phyloP scores from a whole-genome alignment of 2,329 filamentous ascomycete species.

The Drechslerella coelobrocha region DNA sequence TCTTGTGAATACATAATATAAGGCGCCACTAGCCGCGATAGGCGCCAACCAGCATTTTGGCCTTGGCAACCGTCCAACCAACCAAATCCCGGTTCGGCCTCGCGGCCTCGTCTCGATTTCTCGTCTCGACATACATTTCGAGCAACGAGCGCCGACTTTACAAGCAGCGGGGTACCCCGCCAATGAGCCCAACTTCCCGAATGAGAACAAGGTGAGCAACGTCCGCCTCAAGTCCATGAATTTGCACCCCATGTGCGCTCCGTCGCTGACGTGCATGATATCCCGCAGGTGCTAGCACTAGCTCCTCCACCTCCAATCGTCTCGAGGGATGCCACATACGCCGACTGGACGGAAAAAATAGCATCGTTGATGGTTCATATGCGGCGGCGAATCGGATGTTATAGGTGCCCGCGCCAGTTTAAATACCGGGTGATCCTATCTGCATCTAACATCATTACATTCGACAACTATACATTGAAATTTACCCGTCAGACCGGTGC shows the following conservation, averaged over 20 bases:
- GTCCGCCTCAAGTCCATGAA: no score
- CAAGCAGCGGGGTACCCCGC: neutral
- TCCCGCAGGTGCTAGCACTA: neutral
- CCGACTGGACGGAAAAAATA: constrained; percentile 47
- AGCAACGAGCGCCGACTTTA: neutral
- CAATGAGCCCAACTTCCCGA: constrained; percentile 26
- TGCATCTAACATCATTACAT: neutral
- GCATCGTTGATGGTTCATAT: constrained; percentile 9
- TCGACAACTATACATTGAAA: neutral
- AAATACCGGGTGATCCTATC: constrained; percentile 8
- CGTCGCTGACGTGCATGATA: neutral
- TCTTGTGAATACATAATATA: no score
- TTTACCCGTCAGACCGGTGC: neutral
- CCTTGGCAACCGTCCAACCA: neutral
- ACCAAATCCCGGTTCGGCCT: neutral
- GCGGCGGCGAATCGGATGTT: constrained; percentile 13
- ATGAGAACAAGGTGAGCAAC: neutral
- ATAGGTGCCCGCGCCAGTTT: constrained; percentile 17
- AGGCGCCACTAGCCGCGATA: neutral
- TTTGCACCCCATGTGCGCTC: neutral
- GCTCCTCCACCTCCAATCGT: constrained; percentile 19
- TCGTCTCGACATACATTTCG: constrained; percentile 33
- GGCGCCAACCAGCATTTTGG: constrained; percentile 1
- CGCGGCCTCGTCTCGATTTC: constrained; percentile 32
- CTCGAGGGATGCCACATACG: constrained; percentile 19